Conservation (phyloP, 176 grass and related monocot genomes). For the Thinopyrum elongatum region DNA sequence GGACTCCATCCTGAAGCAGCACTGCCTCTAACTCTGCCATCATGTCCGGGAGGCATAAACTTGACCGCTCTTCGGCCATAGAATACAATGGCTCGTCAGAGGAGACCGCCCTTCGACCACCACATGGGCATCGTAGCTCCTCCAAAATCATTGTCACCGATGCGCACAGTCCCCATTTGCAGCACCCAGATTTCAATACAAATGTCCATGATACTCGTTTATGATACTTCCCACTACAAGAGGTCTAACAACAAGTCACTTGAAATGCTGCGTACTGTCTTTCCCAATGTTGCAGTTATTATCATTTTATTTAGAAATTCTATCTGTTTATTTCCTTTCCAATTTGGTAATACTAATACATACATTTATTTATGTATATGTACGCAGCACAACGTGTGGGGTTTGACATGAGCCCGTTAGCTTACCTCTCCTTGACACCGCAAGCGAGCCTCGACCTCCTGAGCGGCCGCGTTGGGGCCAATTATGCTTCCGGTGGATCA, state of each 20-base stretch:
- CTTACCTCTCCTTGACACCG: conserved; percentile 30
- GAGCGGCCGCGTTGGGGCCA: conserved; percentile 13
- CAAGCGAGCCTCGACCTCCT: neutral
- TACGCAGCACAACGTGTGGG: conserved; percentile 29
- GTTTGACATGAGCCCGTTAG: conserved; percentile 38
- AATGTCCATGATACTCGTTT: too few species aligned
- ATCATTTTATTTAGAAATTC: neutral
- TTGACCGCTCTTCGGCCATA: too few species aligned
- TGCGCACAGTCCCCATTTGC: too few species aligned
- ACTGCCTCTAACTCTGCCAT: too few species aligned
- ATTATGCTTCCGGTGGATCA: conserved; percentile 50
- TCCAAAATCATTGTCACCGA: too few species aligned
- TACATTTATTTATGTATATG: neutral
- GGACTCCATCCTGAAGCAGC: too few species aligned
- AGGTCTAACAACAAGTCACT: neutral
- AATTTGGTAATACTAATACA: neutral
- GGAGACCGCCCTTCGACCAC: too few species aligned
- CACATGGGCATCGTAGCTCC: too few species aligned
- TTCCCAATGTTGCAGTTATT: neutral
- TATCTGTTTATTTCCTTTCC: neutral
- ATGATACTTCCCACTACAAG: too few species aligned
- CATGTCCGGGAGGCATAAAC: too few species aligned
- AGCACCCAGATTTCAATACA: too few species aligned
- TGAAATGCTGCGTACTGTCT: neutral
- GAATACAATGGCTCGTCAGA: too few species aligned